Percentiles rank a stretch among this genome's conserved stretches.
Evolutionary conservation across 1,284 basidiomycete species (phyloP).

Genomic region (Trichosporon coremiiforme): DNA sequence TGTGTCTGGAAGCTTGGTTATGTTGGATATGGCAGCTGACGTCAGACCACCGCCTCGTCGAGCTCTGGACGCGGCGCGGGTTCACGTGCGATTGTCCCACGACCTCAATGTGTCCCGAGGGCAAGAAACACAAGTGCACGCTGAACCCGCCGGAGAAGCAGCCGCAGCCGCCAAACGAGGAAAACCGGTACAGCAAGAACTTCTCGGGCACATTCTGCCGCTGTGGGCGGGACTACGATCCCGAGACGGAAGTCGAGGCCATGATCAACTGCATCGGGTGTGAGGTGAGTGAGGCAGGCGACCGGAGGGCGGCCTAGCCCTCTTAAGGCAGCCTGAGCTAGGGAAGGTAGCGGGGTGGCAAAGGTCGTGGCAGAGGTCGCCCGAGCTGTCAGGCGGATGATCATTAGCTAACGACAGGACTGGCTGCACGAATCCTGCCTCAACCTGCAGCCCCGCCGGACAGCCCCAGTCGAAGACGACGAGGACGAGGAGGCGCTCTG

Average conservation of each 20-base stretch:
- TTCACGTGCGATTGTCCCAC: constrained; percentile 57
- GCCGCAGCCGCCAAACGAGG: constrained; percentile 41
- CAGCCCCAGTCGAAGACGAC: constrained; percentile 34
- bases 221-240: constrained; percentile 54
- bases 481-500: constrained; percentile 47
- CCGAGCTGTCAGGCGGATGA: too few species aligned
- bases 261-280: constrained; percentile 55
- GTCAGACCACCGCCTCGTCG: constrained; percentile 53
- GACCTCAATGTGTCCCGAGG: constrained; percentile 32
- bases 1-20: constrained; percentile 29
- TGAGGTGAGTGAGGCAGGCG: constrained; percentile 41
- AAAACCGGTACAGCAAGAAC: constrained; percentile 49
- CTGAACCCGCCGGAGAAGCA: constrained; percentile 44
- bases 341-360: too few species aligned
- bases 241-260: constrained; percentile 53
- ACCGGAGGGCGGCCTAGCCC: too few species aligned
- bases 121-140: constrained; percentile 34
- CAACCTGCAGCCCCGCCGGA: constrained; percentile 39
- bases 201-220: constrained; percentile 53
- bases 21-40: constrained; percentile 17
- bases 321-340: too few species aligned
- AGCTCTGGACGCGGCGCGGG: constrained; percentile 51
- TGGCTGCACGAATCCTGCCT: constrained; percentile 55
- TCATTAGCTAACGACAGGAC: constrained; percentile 36
- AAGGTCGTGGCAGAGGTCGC: too few species aligned